phyloP scores from a whole-genome alignment of 2,329 filamentous ascomycete species.

The Trichoderma cornu-damae region DNA sequence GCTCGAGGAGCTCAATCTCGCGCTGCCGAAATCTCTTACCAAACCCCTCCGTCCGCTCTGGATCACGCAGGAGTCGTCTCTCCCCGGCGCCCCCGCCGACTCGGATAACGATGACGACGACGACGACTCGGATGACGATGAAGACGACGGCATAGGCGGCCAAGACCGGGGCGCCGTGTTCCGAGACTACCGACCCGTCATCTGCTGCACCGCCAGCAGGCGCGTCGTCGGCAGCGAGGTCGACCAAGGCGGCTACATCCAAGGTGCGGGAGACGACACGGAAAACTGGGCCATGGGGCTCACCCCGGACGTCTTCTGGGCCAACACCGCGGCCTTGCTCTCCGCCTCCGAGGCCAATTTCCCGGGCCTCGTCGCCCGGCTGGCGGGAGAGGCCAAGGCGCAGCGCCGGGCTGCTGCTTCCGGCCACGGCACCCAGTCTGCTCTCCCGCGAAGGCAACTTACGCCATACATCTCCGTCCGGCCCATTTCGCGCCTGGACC shows the following conservation, averaged over 20 bases:
- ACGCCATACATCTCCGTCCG: constrained; percentile 37
- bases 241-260: constrained; percentile 68
- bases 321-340: constrained; percentile 56
- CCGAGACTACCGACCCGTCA: constrained; percentile 61
- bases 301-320: constrained; percentile 77
- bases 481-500: constrained; percentile 27
- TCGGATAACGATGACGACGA: constrained; percentile 20
- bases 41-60: constrained; percentile 76
- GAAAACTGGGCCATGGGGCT: constrained; percentile 87
- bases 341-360: constrained; percentile 60
- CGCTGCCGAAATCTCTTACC: constrained; percentile 50
- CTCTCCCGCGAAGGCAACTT: constrained; percentile 27
- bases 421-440: not conserved
- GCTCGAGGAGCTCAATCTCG: constrained; percentile 52
- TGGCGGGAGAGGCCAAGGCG: constrained; percentile 36
- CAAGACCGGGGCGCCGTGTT: constrained; percentile 36
- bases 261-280: constrained; percentile 90
- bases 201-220: constrained; percentile 81
- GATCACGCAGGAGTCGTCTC: constrained; percentile 65
- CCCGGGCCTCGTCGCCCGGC: constrained; percentile 42
- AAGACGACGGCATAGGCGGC: too few species aligned
- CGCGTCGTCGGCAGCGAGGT: constrained; percentile 62
- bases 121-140: not conserved
- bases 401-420: constrained; percentile 12
- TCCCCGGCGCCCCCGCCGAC: constrained; percentile 28